Conservation (phyloP, 2,329 filamentous ascomycete species). For the Fusarium agapanthi region DNA sequence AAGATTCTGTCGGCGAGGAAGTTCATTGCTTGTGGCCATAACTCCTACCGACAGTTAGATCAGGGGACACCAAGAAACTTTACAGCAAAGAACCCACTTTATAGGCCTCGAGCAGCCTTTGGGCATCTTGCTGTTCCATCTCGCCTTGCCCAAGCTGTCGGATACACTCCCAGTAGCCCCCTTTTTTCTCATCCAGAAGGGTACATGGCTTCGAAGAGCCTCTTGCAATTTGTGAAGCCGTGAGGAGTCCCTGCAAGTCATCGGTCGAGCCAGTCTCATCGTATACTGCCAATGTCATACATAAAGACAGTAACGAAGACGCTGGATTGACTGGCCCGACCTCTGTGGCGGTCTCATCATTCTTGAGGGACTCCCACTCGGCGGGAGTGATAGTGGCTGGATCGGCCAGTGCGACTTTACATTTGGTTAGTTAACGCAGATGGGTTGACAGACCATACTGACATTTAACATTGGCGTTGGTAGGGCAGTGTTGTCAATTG, state of each 20-base stretch:
- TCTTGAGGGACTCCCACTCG: neutral
- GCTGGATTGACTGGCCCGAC: neutral
- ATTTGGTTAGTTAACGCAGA: neutral
- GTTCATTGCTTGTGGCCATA: neutral
- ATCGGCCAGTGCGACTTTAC: neutral
- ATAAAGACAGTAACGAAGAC: neutral
- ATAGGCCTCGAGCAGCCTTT: neutral
- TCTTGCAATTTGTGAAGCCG: neutral
- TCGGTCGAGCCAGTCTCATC: neutral
- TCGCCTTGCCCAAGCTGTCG: neutral
- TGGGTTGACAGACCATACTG: neutral
- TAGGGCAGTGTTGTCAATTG: neutral
- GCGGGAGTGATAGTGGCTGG: neutral
- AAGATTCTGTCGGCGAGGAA: neutral
- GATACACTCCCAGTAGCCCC: neutral
- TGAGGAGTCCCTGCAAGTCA: neutral
- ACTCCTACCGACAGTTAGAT: neutral
- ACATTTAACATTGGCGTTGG: neutral
- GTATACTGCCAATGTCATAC: neutral
- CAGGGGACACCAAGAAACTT: neutral
- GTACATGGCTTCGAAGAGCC: neutral
- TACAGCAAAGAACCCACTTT: neutral
- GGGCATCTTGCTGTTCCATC: neutral
- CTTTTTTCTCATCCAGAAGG: neutral
- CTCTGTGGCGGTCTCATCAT: neutral